Evolutionary conservation across 495 filamentous ascomycete species (phyloP).

Genomic region (Thozetella sp.): DNA sequence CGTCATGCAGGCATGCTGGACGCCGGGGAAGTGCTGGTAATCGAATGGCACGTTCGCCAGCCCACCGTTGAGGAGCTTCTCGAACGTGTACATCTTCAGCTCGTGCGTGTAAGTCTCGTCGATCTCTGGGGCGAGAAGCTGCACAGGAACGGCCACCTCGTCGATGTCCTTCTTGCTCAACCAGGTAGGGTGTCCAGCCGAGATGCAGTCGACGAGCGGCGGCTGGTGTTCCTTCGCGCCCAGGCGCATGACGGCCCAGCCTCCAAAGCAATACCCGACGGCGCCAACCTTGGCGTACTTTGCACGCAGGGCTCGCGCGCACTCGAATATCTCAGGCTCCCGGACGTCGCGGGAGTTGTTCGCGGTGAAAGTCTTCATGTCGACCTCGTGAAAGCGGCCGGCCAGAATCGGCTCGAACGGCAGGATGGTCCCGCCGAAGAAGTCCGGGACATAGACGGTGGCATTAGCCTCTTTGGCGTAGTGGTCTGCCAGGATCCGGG

Average conservation of each 20-base stretch:
- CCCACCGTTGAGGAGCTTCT: constrained; percentile 40
- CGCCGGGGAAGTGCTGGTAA: constrained; percentile 51
- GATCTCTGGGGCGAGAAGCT: constrained; percentile 51
- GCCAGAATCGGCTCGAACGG: constrained; percentile 24
- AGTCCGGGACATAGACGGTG: constrained; percentile 61
- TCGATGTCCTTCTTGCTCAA: constrained; percentile 44
- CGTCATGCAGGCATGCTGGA: constrained; percentile 43
- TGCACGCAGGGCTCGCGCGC: constrained; percentile 42
- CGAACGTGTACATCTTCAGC: constrained; percentile 39
- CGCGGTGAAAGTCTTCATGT: constrained; percentile 33
- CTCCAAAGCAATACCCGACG: constrained; percentile 57
- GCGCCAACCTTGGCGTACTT: constrained; percentile 48
- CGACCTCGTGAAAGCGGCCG: constrained; percentile 32
- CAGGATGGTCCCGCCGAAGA: constrained; percentile 43
- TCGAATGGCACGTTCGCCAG: constrained; percentile 42
- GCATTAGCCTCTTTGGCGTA: constrained; percentile 52
- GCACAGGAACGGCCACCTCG: constrained; percentile 44
- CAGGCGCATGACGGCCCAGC: constrained; percentile 48
- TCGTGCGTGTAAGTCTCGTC: constrained; percentile 44
- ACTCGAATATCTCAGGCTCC: constrained; percentile 54
- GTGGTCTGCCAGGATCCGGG: constrained; percentile 56
- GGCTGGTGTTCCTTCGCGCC: constrained; percentile 26
- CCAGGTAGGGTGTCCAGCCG: constrained; percentile 45
- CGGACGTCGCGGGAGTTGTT: constrained; percentile 46
- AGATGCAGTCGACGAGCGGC: constrained; percentile 45